Evolutionary conservation across 2,329 filamentous ascomycete genomes (phyloP).

Genomic region (Stagonosporopsis vannaccii): DNA sequence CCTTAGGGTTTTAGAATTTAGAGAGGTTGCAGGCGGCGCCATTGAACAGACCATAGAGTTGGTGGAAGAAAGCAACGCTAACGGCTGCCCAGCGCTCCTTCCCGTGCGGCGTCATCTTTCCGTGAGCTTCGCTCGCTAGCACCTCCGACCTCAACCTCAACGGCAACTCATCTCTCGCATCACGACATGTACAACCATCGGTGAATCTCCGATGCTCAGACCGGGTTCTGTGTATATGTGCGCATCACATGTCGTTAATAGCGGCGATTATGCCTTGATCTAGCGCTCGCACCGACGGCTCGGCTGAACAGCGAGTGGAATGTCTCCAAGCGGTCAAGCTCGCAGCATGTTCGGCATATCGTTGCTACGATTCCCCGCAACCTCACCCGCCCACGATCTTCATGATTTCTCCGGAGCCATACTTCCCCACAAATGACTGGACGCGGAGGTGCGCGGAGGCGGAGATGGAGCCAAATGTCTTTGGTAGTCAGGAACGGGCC

Average conservation of each 20-base stretch:
- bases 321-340: conserved; percentile 5
- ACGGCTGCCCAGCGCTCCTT: conserved; percentile 10
- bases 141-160: conserved; percentile 6
- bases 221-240: conserved; percentile 2
- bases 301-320: conserved; percentile 19
- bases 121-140: conserved; percentile 9
- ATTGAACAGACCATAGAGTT: background rate
- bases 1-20: background rate
- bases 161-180: background rate
- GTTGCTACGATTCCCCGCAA: conserved; percentile 29
- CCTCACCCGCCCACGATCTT: conserved; percentile 12
- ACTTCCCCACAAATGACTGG: conserved; percentile 26
- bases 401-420: conserved; percentile 33
- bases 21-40: background rate
- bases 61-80: conserved; percentile 13
- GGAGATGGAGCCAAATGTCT: background rate
- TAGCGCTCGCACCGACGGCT: conserved; percentile 6
- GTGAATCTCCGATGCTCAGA: conserved; percentile 14
- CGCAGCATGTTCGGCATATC: conserved; percentile 25
- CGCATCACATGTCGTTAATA: conserved; percentile 14
- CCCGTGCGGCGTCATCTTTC: conserved; percentile 6
- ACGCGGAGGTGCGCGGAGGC: conserved; percentile 10
- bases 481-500: conserved; percentile 16
- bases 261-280: conserved; percentile 8
- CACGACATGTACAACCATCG: conserved; percentile 2